Percentiles rank a stretch among this genome's conserved stretches.
These are phyloP conservation scores for Saprolegnia diclina DNA, from an alignment of 352 stramenopile genomes.

Conservation along the genomic window DNA sequence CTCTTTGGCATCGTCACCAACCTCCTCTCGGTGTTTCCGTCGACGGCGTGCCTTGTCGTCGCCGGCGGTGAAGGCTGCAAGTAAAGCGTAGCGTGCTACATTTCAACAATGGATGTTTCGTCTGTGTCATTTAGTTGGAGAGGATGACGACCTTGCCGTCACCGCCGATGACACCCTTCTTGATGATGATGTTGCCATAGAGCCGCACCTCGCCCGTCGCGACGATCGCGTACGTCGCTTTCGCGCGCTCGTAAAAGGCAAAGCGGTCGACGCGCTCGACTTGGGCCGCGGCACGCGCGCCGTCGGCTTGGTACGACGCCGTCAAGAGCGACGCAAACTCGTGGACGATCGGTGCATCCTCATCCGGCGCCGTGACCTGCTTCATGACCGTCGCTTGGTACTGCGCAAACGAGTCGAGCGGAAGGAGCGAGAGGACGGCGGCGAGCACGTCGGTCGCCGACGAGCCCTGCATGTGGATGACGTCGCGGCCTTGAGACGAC, in stretches of 20 bases:
- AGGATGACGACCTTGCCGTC: slow-evolving; percentile 40
- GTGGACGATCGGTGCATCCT: slow-evolving; percentile 22
- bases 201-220: slow-evolving; percentile 38
- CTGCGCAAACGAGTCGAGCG: slow-evolving; percentile 42
- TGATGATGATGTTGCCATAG: slow-evolving; percentile 42
- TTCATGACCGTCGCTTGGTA: slow-evolving; percentile 31
- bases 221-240: slow-evolving; percentile 40
- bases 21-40: slow-evolving; percentile 32
- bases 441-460: slow-evolving; percentile 29
- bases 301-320: slow-evolving; percentile 21
- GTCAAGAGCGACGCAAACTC: slow-evolving; percentile 11
- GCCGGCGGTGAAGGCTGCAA: slow-evolving; percentile 34
- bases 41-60: slow-evolving; percentile 35
- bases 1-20: slow-evolving; percentile 33
- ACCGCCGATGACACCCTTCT: slow-evolving; percentile 39
- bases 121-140: neutral
- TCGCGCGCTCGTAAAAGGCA: slow-evolving; percentile 39
- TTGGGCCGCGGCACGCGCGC: slow-evolving; percentile 13
- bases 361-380: slow-evolving; percentile 25
- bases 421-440: slow-evolving; percentile 37
- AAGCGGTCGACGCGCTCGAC: slow-evolving; percentile 34
- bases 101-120: no score
- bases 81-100: neutral
- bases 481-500: slow-evolving; percentile 15
- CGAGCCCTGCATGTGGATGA: slow-evolving; percentile 19